Base-by-base conservation (phyloP, 306 rosid species). In the Cucurbita ficifolia region DNA sequence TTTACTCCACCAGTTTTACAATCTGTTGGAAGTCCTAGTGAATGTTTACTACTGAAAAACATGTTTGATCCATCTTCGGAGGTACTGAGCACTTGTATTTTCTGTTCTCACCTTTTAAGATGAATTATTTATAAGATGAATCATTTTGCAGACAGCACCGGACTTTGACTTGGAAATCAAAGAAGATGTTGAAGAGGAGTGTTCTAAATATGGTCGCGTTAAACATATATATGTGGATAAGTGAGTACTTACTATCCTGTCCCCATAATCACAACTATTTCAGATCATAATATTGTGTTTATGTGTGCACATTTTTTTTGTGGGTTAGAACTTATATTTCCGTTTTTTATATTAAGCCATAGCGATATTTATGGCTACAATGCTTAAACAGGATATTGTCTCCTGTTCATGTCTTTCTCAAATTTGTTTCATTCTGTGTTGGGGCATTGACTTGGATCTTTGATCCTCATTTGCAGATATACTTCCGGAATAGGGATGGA, bases 151-250 rank as follows among this genome's bases (percentile, higher is more conserved):
- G 99, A 78, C 79, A 17, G 97, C 92, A 8, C 92, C 91, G 40
- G 97, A 94, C 76, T 94, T 89, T 84, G 99, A 91, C 79, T 19
- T 82, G 42, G 99, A 94, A 77, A 94, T 94, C 52, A 91, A 84
- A 87, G 99, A 91, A 21, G 99, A 94, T 59, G 99, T 94, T 13
- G 96, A 89, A 81, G 99, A 89, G 76, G 99, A 94, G 81, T 94
- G 99, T 69, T 91, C 96, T 51, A 94, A 89, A 75, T 94, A 83
- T 78, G 99, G 99, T 64, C 86, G 83, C 48, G 97, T 94, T 86
- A 85, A 83, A 76, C 97, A 94, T 84, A 89, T 89, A 76, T 84
- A 89, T 72, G 99, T 94, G n/a, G 99, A 94, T 79, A 94, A 91
- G 99, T 94, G 86, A 85, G 97, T 81, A 56, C 35, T 72, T 42